Conservation (phyloP, 441 rosid genomes). For the Macaranga tanarius region DNA sequence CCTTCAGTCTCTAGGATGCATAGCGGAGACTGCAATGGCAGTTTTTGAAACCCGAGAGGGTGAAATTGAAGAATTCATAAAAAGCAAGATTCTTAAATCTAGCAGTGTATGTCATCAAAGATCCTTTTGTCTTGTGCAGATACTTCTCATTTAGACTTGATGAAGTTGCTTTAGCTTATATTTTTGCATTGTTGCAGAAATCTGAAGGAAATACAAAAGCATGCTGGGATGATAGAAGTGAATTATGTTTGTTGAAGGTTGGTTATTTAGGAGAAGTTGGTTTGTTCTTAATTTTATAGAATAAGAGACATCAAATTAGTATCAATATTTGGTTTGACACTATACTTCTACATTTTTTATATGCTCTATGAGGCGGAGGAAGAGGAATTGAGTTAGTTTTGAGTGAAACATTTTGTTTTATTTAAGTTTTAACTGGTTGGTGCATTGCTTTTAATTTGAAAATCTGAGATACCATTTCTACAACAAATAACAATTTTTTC, state of each 20-base stretch:
- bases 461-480: not conserved
- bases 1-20: conserved; percentile 96
- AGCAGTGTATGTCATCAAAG: conserved; percentile 52
- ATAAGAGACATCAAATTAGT: not conserved
- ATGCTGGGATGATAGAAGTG: conserved; percentile 86
- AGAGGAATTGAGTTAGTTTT: not conserved
- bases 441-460: not conserved
- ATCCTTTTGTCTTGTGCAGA: conserved; percentile 30
- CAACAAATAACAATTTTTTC: not conserved
- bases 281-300: not conserved
- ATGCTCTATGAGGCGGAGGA: not conserved
- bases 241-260: conserved; percentile 90
- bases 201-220: conserved; percentile 44
- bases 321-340: conserved; percentile 4
- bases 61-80: conserved; percentile 80
- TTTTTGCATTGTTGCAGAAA: conserved; percentile 54
- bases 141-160: conserved; percentile 14
- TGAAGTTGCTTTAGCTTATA: conserved; percentile 20
- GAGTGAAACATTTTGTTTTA: not conserved
- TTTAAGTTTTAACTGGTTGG: not conserved
- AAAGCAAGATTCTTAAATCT: conserved; percentile 65
- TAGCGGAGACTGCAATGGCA: conserved; percentile 97
- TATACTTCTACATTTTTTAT: not conserved
- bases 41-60: conserved; percentile 97
- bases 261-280: conserved; percentile 28